These are phyloP conservation scores for Macrolepiota albuminosa DNA, from an alignment of 768 basidiomycete species.

Conservation along the genomic window DNA sequence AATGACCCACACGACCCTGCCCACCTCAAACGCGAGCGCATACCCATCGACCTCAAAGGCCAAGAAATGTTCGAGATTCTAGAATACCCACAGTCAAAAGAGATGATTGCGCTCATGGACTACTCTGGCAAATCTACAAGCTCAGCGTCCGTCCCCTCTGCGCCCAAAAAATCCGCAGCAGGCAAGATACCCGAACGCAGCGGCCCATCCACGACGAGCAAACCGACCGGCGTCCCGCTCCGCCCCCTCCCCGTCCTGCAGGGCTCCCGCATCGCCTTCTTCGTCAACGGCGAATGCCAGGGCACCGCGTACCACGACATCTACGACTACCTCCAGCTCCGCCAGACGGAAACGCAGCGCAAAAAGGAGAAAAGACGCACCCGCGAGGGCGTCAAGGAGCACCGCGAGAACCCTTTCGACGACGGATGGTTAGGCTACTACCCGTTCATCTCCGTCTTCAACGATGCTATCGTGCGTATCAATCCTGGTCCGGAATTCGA, in stretches of 20 bases:
- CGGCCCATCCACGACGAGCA: conserved; percentile 33
- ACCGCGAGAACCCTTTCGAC: conserved; percentile 82
- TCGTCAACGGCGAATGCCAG: conserved; percentile 85
- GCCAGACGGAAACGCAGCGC: conserved; percentile 51
- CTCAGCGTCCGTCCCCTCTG: conserved; percentile 52
- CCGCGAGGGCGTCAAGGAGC: conserved; percentile 68
- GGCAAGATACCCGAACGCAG: conserved; percentile 65
- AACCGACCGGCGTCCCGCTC: conserved; percentile 36
- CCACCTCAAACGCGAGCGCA: conserved; percentile 81
- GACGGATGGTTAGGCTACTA: conserved; percentile 96
- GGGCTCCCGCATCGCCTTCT: conserved; percentile 80
- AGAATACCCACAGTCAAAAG: conserved; percentile 85
- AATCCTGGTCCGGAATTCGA: conserved; percentile 90
- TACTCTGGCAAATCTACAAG: conserved; percentile 56
- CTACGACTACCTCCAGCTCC: conserved; percentile 86
- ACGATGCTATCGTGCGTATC: conserved; percentile 75
- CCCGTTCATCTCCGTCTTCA: conserved; percentile 91
- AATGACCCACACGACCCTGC: conserved; percentile 77
- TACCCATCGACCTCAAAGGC: conserved; percentile 93
- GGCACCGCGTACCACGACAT: conserved; percentile 83
- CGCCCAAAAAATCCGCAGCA: conserved; percentile 60
- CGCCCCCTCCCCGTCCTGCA: conserved; percentile 67
- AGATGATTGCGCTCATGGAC: conserved; percentile 89
- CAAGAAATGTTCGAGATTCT: conserved; percentile 94
- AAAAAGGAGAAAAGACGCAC: conserved; percentile 63